Evolutionary conservation across 495 filamentous ascomycete genomes (phyloP), one percentile per base, ranked within the genome.

Genomic region (Evernia prunastri): DNA sequence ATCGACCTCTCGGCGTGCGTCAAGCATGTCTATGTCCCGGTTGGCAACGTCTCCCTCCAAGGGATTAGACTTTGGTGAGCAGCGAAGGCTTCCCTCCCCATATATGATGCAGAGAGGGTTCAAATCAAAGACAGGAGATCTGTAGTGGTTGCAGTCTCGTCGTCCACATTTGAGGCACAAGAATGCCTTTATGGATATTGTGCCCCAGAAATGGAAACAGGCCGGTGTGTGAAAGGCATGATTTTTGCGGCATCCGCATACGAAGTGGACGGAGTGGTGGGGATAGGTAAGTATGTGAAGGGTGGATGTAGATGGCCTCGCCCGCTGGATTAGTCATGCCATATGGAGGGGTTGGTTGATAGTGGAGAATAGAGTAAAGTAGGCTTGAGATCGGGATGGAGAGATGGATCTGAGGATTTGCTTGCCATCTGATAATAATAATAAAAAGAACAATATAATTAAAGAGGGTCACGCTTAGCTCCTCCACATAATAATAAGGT

Each of bases 281-380:
- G 20, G 43, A 23, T 10, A 23, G 43, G 3, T 23, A 23, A n/a
- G 11, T 23, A 23, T 23, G 4, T 8, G 1, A 8, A 47, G 12
- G 1, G 45, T 25, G 10, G 42, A 25, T n/a, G 42, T 43, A 43
- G 18, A 13, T 35, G 31, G 31, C 31, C 54, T 18, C 31, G 58
- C 37, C 31, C 27, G 58, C 39, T 33, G 29, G 58, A 39, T 60
- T 60, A 60, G 58, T 60, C 58, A 60, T 47, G 37, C 58, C 40
- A 60, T 23, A 27, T n/a, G n/a, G n/a, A n/a, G n/a, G n/a, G n/a
- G n/a, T n/a, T n/a, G n/a, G n/a, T n/a, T n/a, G n/a, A n/a, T n/a
- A n/a, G n/a, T n/a, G n/a, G n/a, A n/a, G n/a, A n/a, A n/a, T n/a
- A n/a, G n/a, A n/a, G n/a, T n/a, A n/a, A n/a, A n/a, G n/a, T n/a